Conservation (phyloP, 148 eudicot species). For the Dysphania ambrosioides region DNA sequence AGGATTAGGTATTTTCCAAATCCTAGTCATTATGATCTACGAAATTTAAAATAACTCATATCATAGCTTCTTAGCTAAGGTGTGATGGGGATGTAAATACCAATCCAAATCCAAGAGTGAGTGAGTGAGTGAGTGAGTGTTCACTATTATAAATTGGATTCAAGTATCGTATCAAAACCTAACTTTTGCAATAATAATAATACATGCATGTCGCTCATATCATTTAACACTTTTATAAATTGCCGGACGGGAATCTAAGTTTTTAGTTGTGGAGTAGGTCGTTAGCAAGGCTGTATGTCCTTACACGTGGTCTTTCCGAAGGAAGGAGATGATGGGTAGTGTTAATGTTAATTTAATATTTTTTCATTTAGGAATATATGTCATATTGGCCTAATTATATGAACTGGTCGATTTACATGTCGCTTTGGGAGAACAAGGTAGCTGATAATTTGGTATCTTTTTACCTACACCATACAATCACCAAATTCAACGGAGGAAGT, state of each 20-base stretch:
- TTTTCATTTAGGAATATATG: background rate
- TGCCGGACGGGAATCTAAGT: background rate
- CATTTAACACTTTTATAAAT: background rate
- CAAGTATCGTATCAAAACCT: background rate
- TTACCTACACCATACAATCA: too few species aligned
- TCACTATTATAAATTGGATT: background rate
- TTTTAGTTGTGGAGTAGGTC: background rate
- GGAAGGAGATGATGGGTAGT: background rate
- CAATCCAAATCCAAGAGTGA: background rate
- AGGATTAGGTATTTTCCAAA: constrained; percentile 13
- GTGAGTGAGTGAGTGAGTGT: background rate
- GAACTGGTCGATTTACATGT: background rate
- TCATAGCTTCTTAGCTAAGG: background rate
- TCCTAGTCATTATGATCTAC: constrained; percentile 2
- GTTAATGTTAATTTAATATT: too few species aligned
- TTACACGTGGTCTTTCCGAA: background rate
- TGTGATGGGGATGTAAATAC: background rate
- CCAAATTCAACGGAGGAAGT: too few species aligned
- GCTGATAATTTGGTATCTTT: too few species aligned
- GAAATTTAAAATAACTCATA: background rate
- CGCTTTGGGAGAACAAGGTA: background rate
- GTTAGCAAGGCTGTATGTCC: background rate
- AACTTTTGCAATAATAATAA: background rate
- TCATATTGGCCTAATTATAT: background rate
- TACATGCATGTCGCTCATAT: background rate